A percentile compares a stretch with the other conserved stretches of the same genome.
Evolutionary conservation across 2,329 filamentous ascomycete genomes (phyloP).

Genomic region (Fusarium succisae): DNA sequence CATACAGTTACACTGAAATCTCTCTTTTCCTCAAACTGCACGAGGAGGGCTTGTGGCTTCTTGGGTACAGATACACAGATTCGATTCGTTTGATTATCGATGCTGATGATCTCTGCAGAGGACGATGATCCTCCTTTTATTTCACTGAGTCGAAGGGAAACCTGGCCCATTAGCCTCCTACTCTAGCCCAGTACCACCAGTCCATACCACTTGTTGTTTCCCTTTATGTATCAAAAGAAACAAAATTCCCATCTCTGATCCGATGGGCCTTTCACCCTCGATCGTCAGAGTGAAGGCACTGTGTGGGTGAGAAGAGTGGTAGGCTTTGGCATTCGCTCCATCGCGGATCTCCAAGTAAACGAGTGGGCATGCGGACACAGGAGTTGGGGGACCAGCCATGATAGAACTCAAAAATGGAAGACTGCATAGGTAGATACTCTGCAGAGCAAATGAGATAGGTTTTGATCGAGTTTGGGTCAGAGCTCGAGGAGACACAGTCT

Average conservation of each 20-base stretch:
- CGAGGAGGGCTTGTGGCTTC: slow-evolving; percentile 39
- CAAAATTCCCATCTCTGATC: slow-evolving; percentile 25
- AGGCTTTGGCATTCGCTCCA: slow-evolving; percentile 30
- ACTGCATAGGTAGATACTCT: background rate
- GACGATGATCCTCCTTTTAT: slow-evolving; percentile 20
- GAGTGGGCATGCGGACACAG: slow-evolving; percentile 45
- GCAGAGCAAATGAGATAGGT: background rate
- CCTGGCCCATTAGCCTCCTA: slow-evolving; percentile 27
- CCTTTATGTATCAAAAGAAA: slow-evolving; percentile 43
- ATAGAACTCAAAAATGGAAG: background rate
- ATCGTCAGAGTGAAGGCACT: slow-evolving; percentile 43
- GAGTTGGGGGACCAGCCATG: slow-evolving; percentile 44
- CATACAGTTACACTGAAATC: slow-evolving; percentile 48
- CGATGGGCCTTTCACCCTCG: slow-evolving; percentile 36
- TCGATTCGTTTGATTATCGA: slow-evolving; percentile 27
- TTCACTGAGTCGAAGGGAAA: slow-evolving; percentile 46
- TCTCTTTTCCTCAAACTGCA: slow-evolving; percentile 44
- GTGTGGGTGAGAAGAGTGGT: slow-evolving; percentile 30
- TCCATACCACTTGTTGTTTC: slow-evolving; percentile 39
- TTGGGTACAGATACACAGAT: slow-evolving; percentile 42
- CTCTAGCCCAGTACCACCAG: background rate
- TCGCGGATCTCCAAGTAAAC: slow-evolving; percentile 44
- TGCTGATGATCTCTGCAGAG: slow-evolving; percentile 31
- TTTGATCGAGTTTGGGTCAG: background rate
- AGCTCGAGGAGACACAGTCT: background rate